phyloP scores from a whole-genome alignment of 2,329 filamentous ascomycete species.

The Cytospora chrysosperma region DNA sequence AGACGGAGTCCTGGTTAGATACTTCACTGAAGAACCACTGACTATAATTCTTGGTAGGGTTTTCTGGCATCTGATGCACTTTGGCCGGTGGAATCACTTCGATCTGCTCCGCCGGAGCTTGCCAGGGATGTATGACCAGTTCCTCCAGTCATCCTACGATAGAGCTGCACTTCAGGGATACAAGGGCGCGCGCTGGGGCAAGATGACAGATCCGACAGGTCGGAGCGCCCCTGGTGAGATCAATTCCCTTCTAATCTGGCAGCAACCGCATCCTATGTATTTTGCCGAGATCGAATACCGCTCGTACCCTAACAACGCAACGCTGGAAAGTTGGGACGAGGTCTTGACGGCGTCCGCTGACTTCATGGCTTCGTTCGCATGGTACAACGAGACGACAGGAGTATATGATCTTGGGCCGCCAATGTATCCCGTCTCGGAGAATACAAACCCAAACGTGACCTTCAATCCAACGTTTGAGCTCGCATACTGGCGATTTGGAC shows the following conservation, averaged over 20 bases:
- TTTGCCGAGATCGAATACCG: conserved; percentile 58
- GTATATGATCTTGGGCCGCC: conserved; percentile 51
- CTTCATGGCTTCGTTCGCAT: conserved; percentile 60
- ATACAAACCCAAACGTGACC: conserved; percentile 56
- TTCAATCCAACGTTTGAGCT: conserved; percentile 60
- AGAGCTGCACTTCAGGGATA: conserved; percentile 43
- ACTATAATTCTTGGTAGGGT: conserved; percentile 29
- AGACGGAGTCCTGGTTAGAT: too few species aligned
- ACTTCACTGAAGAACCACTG: too few species aligned
- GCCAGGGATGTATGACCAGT: conserved; percentile 46
- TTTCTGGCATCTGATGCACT: conserved; percentile 53
- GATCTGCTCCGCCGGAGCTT: conserved; percentile 45
- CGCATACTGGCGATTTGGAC: conserved; percentile 61
- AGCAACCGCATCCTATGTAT: conserved; percentile 61
- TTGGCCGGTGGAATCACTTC: conserved; percentile 50
- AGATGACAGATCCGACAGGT: conserved; percentile 58
- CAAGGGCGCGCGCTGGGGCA: conserved; percentile 45
- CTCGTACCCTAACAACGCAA: conserved; percentile 41
- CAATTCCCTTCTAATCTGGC: conserved; percentile 61
- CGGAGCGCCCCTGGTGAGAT: conserved; percentile 58
- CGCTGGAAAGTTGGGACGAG: conserved; percentile 51
- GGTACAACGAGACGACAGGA: conserved; percentile 49
- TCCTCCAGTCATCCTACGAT: conserved; percentile 39
- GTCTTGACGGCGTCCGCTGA: conserved; percentile 53
- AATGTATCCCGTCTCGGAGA: conserved; percentile 51